Evolutionary conservation across 139 green algal species (phyloP), one percentile per base, ranked within the genome.

Genomic region (Desmodesmus armatus): DNA sequence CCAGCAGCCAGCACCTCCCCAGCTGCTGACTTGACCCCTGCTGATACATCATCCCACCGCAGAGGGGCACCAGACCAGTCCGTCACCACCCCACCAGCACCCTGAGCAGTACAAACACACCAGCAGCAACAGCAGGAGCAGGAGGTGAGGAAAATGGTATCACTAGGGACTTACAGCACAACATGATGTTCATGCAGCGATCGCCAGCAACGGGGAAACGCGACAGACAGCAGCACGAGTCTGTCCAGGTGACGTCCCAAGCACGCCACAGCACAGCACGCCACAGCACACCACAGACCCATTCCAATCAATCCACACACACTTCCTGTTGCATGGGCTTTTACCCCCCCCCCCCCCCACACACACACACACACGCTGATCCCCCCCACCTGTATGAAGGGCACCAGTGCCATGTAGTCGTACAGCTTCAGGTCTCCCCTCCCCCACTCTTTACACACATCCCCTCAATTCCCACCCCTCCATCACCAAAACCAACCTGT

Each of bases 381-480:
- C 31, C 23, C 58, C 7, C 58, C 31, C 58, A 67, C 58, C 58
- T 67, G 58, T 7, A 99, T 91, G 35, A 99, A 87, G 7, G 97
- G 96, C 70, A 99, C 95, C 76, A 99, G 90, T 7, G 97, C 96
- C 94, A 99, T 94, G 91, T 98, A 99, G 87, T 99, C 97, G 82
- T 98, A 99, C 5, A 94, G 96, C 88, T 98, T 58, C 47, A 58
- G 47, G 47, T 58, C 47, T 58, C 13, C 47, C 47, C 47, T 15
- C 13, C 47, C 47, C n/a, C n/a, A n/a, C n/a, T n/a, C n/a, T n/a
- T n/a, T n/a, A n/a, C n/a, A n/a, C n/a, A n/a, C n/a, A n/a, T n/a
- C n/a, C n/a, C n/a, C n/a, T n/a, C n/a, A n/a, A n/a, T n/a, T n/a
- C n/a, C n/a, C n/a, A n/a, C n/a, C n/a, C n/a, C n/a, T n/a, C n/a